Conservation (phyloP, 768 basidiomycete genomes). For the Pleurotus citrinopileatus region DNA sequence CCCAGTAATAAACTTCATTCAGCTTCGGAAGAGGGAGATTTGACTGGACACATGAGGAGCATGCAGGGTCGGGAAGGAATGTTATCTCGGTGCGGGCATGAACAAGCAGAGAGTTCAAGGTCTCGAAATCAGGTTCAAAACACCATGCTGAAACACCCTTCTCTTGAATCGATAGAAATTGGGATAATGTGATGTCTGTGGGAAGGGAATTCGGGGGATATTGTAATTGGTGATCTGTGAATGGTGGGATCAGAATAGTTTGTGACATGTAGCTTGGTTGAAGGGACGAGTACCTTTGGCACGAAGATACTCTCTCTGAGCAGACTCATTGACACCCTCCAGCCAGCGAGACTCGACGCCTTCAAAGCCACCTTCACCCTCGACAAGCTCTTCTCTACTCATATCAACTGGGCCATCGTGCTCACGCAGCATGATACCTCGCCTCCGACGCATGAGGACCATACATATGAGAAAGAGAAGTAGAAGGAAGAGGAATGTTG, state of each 20-base stretch:
- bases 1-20: slow-evolving; percentile 99
- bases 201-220: slow-evolving; percentile 96
- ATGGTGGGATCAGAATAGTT: slow-evolving; percentile 2
- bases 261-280: not conserved
- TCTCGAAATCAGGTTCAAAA: slow-evolving; percentile 98
- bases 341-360: slow-evolving; percentile 93
- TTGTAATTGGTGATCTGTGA: slow-evolving; percentile 73
- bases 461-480: slow-evolving; percentile 89
- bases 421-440: slow-evolving; percentile 80
- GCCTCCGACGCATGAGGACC: slow-evolving; percentile 74
- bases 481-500: slow-evolving; percentile 89
- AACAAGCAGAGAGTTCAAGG: slow-evolving; percentile 87
- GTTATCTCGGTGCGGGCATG: slow-evolving; percentile 97
- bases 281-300: slow-evolving; percentile 70
- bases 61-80: slow-evolving; percentile 94
- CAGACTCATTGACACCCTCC: slow-evolving; percentile 69
- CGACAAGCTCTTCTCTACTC: slow-evolving; percentile 85
- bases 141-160: slow-evolving; percentile 99
- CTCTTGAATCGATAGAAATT: slow-evolving; percentile 98
- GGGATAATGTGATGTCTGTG: slow-evolving; percentile 96
- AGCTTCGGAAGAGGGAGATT: slow-evolving; percentile 96
- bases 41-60: slow-evolving; percentile 92
- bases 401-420: slow-evolving; percentile 92
- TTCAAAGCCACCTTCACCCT: slow-evolving; percentile 92
- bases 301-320: slow-evolving; percentile 69